A percentile compares a stretch with the other conserved stretches of the same genome.
Evolutionary conservation across 495 filamentous ascomycete genomes (phyloP).

Genomic region (Thermothielavioides terrestris): DNA sequence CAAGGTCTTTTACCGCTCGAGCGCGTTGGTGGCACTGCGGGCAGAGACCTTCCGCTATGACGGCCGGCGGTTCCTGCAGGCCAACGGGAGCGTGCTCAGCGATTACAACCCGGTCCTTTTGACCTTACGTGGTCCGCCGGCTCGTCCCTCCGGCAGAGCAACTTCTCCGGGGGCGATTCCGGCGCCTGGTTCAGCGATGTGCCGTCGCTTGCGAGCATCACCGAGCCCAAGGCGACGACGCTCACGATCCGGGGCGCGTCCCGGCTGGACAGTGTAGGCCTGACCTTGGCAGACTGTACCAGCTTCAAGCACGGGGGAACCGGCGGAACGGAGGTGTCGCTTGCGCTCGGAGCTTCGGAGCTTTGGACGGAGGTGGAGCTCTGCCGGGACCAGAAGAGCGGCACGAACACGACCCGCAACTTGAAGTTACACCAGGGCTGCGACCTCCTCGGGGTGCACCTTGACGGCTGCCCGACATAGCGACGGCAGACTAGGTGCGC

Average conservation of each 20-base stretch:
- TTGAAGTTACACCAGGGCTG: slow-evolving; percentile 52
- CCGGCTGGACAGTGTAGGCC: slow-evolving; percentile 43
- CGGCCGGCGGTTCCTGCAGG: slow-evolving; percentile 41
- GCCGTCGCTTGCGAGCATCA: slow-evolving; percentile 20
- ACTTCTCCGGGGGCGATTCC: slow-evolving; percentile 44
- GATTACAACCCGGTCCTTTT: slow-evolving; percentile 54
- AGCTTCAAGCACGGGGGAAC: slow-evolving; percentile 46
- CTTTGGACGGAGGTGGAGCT: slow-evolving; percentile 42
- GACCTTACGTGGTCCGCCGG: slow-evolving; percentile 44
- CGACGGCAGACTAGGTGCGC: slow-evolving; percentile 44
- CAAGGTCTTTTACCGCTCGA: slow-evolving; percentile 52
- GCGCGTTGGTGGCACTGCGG: slow-evolving; percentile 34
- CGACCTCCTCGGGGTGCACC: slow-evolving; percentile 43
- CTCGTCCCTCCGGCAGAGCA: slow-evolving; percentile 34
- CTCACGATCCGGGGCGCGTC: slow-evolving; percentile 43
- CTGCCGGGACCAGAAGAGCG: slow-evolving; percentile 44
- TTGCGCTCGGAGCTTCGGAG: slow-evolving; percentile 41
- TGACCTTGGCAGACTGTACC: slow-evolving; percentile 41
- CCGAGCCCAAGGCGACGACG: slow-evolving; percentile 25
- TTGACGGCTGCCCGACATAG: slow-evolving; percentile 40
- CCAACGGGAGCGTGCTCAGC: slow-evolving; percentile 44
- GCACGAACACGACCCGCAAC: slow-evolving; percentile 39
- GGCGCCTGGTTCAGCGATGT: slow-evolving; percentile 52
- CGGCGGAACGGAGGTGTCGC: slow-evolving; percentile 37
- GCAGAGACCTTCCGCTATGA: slow-evolving; percentile 43